Conservation (phyloP, 2,329 filamentous ascomycete species). For the Leptosphaerulina australis region DNA sequence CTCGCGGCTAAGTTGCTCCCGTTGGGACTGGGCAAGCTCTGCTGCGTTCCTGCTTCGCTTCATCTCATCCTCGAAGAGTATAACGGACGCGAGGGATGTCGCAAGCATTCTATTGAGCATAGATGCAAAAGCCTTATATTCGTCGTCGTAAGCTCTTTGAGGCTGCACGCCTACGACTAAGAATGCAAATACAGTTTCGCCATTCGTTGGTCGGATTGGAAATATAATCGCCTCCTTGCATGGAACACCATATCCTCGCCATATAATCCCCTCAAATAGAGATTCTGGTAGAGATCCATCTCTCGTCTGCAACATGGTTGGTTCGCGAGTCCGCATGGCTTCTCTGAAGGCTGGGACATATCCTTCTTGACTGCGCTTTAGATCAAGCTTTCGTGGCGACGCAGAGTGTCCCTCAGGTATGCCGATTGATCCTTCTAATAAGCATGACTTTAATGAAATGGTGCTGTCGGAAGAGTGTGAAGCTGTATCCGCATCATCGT, state of each 20-base stretch:
- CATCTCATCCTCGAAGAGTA: constrained; percentile 44
- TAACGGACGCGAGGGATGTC: constrained; percentile 43
- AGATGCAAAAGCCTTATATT: constrained; percentile 38
- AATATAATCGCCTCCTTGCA: constrained; percentile 44
- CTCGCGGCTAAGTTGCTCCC: constrained; percentile 36
- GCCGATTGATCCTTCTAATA: constrained; percentile 42
- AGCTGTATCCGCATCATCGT: constrained; percentile 32
- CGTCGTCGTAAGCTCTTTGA: constrained; percentile 42
- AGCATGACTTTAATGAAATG: constrained; percentile 36
- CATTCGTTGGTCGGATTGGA: constrained; percentile 39
- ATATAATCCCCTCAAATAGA: constrained; percentile 36
- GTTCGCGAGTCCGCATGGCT: constrained; percentile 43
- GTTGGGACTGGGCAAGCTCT: constrained; percentile 36
- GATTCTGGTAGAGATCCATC: constrained; percentile 37
- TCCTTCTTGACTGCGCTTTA: constrained; percentile 38
- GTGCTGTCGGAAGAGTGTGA: constrained; percentile 38
- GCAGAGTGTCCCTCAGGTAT: constrained; percentile 39
- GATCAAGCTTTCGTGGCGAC: constrained; percentile 35
- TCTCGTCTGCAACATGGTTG: constrained; percentile 33
- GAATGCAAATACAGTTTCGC: constrained; percentile 41
- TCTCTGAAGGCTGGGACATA: constrained; percentile 43
- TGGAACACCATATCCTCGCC: constrained; percentile 43
- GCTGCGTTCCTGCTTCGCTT: constrained; percentile 34
- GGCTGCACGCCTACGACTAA: constrained; percentile 43
- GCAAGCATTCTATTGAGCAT: constrained; percentile 43